A percentile compares a stretch with the other conserved stretches of the same genome.
Conservation (phyloP, 2,329 filamentous ascomycete genomes). For the Alternaria sp. region DNA sequence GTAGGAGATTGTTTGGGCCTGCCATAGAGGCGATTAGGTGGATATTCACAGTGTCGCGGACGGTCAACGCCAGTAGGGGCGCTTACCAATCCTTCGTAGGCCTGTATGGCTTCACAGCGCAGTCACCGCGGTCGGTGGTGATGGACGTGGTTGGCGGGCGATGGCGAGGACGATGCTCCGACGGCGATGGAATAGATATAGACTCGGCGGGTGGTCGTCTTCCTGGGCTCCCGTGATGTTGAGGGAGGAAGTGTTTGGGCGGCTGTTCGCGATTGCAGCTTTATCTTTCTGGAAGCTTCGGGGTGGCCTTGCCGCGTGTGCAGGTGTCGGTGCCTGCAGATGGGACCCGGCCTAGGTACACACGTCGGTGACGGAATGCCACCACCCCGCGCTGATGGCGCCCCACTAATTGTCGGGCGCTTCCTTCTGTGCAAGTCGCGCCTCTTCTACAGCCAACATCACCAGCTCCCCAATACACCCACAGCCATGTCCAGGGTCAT, state of each 20-base stretch:
- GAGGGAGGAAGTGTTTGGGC: background rate
- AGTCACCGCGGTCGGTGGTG: no score
- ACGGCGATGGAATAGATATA: background rate
- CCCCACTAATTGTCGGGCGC: slow-evolving; percentile 23
- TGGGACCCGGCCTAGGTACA: background rate
- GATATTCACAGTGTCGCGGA: slow-evolving; percentile 12
- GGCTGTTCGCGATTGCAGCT: background rate
- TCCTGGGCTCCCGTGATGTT: background rate
- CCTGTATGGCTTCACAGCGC: background rate
- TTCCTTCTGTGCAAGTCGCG: slow-evolving; percentile 19
- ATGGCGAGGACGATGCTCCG: background rate
- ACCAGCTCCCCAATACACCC: slow-evolving; percentile 7
- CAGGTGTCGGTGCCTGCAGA: slow-evolving; percentile 23
- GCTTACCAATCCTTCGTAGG: slow-evolving; percentile 20
- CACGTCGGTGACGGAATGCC: slow-evolving; percentile 21
- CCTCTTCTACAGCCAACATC: slow-evolving; percentile 23
- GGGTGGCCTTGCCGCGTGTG: slow-evolving; percentile 12
- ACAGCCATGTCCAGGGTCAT: slow-evolving; percentile 54
- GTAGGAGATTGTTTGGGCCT: slow-evolving; percentile 38
- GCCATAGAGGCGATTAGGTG: slow-evolving; percentile 39
- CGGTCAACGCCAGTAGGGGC: slow-evolving; percentile 19
- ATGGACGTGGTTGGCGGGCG: background rate
- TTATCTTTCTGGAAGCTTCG: slow-evolving; percentile 37
- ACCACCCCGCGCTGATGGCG: slow-evolving; percentile 18
- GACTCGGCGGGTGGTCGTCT: background rate